These are phyloP conservation scores for Nakataea oryzae DNA, from an alignment of 2,329 filamentous ascomycete genomes.

Conservation along the genomic window DNA sequence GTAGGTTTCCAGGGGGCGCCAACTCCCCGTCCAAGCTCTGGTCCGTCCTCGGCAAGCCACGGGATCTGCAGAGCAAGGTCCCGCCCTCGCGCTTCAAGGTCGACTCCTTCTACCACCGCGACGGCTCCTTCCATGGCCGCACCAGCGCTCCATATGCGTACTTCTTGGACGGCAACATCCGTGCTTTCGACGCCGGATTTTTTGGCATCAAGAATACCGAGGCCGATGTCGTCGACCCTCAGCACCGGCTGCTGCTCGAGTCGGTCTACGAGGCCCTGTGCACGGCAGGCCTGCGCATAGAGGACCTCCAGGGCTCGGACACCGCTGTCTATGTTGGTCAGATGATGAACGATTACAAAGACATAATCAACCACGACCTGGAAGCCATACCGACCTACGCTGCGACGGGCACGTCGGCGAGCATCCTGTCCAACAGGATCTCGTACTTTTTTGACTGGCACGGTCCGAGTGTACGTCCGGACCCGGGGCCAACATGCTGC, in stretches of 20 bases:
- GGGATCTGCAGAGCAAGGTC: slow-evolving; percentile 15
- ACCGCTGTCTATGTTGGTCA: slow-evolving; percentile 36
- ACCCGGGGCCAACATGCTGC: too few species aligned
- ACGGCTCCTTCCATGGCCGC: slow-evolving; percentile 10
- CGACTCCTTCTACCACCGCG: slow-evolving; percentile 19
- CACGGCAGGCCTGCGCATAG: slow-evolving; percentile 36
- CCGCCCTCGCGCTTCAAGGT: slow-evolving; percentile 19
- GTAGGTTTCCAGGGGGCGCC: slow-evolving; percentile 17
- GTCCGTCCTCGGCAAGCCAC: slow-evolving; percentile 14
- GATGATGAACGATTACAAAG: slow-evolving; percentile 18
- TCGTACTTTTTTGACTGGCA: slow-evolving; percentile 20
- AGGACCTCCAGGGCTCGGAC: slow-evolving; percentile 31
- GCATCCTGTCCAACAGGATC: slow-evolving; percentile 15
- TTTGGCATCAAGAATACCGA: slow-evolving; percentile 23
- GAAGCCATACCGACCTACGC: slow-evolving; percentile 13
- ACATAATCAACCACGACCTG: slow-evolving; percentile 10
- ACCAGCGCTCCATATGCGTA: slow-evolving; percentile 16
- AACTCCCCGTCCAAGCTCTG: slow-evolving; percentile 18
- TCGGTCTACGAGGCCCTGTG: slow-evolving; percentile 43
- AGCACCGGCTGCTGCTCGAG: slow-evolving; percentile 27
- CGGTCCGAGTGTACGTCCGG: slow-evolving; percentile 16
- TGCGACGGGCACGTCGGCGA: slow-evolving; percentile 13
- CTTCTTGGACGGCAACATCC: neutral
- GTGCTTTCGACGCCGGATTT: slow-evolving; percentile 20
- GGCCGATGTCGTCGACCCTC: slow-evolving; percentile 27